A percentile compares a stretch with the other conserved stretches of the same genome.
Conservation (phyloP, 176 grass and related monocot species). For the Canna indica region DNA sequence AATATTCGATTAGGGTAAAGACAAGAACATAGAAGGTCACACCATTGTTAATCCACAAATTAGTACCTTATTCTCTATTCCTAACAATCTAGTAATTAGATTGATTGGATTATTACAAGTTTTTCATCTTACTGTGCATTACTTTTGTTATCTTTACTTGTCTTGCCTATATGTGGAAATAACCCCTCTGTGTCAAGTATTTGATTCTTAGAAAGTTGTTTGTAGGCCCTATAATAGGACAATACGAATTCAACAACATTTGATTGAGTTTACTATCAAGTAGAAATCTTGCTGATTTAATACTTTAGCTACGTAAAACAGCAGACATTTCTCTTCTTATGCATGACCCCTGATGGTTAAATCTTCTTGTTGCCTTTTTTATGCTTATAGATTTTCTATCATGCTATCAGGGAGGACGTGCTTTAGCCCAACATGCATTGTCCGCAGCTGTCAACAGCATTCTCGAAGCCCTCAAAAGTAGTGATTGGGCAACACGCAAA, state of each 20-base stretch:
- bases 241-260: too few relatives aligned
- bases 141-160: too few relatives aligned
- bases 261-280: neutral
- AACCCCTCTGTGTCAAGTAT: too few relatives aligned
- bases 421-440: slow-evolving; percentile 54
- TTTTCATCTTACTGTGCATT: too few relatives aligned
- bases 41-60: too few relatives aligned
- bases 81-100: too few relatives aligned
- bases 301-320: neutral
- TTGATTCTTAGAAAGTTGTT: too few relatives aligned
- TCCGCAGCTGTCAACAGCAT: slow-evolving; percentile 64
- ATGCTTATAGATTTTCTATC: neutral
- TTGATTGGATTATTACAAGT: too few relatives aligned
- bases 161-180: too few relatives aligned
- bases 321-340: neutral
- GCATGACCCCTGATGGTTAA: neutral
- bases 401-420: slow-evolving; percentile 62
- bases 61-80: too few relatives aligned
- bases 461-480: slow-evolving; percentile 70
- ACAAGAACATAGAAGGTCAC: too few relatives aligned
- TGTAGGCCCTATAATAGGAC: too few relatives aligned
- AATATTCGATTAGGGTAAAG: neutral
- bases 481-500: slow-evolving; percentile 83
- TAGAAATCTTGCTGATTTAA: neutral
- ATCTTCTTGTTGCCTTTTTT: slow-evolving; percentile 4